Evolutionary conservation across 208 protist species (phyloP), one percentile per base, ranked within the genome.

Genomic region (Trypanosomatidae sp.): DNA sequence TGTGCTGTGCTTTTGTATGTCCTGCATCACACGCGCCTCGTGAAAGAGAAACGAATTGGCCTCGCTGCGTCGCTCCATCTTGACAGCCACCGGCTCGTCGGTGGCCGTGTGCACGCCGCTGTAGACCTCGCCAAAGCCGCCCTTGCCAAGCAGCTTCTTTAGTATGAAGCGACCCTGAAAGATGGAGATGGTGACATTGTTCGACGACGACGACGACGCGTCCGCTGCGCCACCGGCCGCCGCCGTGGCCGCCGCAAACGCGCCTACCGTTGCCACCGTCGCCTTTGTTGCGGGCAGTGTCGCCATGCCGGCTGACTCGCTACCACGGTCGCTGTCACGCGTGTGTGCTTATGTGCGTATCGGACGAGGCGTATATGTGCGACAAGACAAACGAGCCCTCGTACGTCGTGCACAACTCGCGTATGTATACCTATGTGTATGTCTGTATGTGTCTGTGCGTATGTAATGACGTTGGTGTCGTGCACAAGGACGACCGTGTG

Each of bases 41-140:
- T 98, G 96, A 20, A 97, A 85, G 25, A 99, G 77, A 68, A 99
- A 96, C 16, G 97, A 97, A 25, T 93, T 74, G 42, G 80, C 65
- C 6, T 82, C 74, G 30, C 69, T 92, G 23, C 74, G 62, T 25
- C 74, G 56, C 54, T 97, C 92, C 28, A 87, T 43, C 55, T 87
- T 88, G 19, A 83, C 57, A 1, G 69, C 69, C 33, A 89, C 67
- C 15, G 48, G 6, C 49, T 88, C 74, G n/a, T 64, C 60, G 25
- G 56, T 81, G 38, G 58, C 67, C 3, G 76, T 62, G 33, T 85
- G 57, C 16, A 71, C 42, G 30, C 77, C 90, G 28, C 67, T 48
- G 58, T 97, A 98, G 22, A 99, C 97, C 45, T 99, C 97, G 5
- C 97, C 97, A 71, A 99, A 99, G 28, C 89, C 95, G 5, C 97